phyloP scores from a whole-genome alignment of 768 basidiomycete genomes.

The Trametes maxima region DNA sequence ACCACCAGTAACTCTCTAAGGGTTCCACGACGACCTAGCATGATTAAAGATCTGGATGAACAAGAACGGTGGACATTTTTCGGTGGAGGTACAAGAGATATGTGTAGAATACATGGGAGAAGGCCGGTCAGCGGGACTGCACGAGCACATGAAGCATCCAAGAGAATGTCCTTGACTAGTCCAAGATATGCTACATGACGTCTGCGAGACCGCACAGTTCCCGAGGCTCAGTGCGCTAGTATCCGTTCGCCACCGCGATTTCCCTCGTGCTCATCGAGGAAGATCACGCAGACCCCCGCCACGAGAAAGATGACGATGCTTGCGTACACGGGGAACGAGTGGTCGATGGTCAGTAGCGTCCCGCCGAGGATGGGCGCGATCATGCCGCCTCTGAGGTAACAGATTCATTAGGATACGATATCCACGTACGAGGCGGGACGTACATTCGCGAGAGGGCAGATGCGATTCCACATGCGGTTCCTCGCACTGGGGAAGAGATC shows the following conservation, averaged over 20 bases:
- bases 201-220: neutral
- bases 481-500: slow-evolving; percentile 54
- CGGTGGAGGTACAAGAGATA: no score
- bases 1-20: no score
- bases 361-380: slow-evolving; percentile 84
- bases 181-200: slow-evolving; percentile 1
- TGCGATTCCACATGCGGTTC: slow-evolving; percentile 87
- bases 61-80: no score
- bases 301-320: slow-evolving; percentile 67
- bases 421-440: slow-evolving; percentile 30
- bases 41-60: no score
- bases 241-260: slow-evolving; percentile 33
- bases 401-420: neutral
- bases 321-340: slow-evolving; percentile 74
- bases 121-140: neutral
- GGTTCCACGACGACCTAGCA: no score
- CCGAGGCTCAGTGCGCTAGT: slow-evolving; percentile 23
- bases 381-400: slow-evolving; percentile 73
- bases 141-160: neutral
- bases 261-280: slow-evolving; percentile 56
- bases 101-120: neutral
- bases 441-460: slow-evolving; percentile 85
- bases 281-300: slow-evolving; percentile 62
- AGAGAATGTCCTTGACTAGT: neutral
- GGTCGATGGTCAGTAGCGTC: slow-evolving; percentile 62